Conservation (phyloP, 2,329 filamentous ascomycete species). For the Penicillium sp. region DNA sequence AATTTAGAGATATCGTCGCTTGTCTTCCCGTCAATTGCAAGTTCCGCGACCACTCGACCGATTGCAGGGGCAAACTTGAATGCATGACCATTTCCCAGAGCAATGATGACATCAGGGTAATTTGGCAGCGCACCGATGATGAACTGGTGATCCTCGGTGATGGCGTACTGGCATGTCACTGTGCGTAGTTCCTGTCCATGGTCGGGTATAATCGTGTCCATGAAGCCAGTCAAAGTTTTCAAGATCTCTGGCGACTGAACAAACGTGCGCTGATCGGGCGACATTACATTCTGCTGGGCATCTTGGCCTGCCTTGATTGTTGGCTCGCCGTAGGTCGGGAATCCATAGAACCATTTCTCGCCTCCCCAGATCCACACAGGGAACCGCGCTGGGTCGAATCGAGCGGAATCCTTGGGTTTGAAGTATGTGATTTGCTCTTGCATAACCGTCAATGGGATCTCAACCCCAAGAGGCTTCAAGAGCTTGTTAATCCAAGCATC, state of each 20-base stretch:
- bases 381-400: background rate
- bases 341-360: background rate
- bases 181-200: background rate
- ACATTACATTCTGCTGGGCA: background rate
- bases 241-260: background rate
- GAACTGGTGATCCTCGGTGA: background rate
- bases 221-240: background rate
- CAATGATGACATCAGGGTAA: background rate
- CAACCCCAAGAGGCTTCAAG: background rate
- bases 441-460: background rate
- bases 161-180: background rate
- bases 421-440: background rate
- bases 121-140: background rate
- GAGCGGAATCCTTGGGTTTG: background rate
- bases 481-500: background rate
- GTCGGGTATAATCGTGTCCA: background rate
- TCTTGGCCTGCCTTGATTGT: background rate
- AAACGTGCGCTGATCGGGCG: background rate
- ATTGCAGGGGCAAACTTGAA: background rate
- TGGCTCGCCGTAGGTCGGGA: background rate
- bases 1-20: background rate
- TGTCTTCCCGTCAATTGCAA: background rate
- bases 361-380: background rate
- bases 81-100: background rate
- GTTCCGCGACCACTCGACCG: background rate